Conservation (phyloP, 2,329 filamentous ascomycete genomes). For the Nannizziopsis barbatae region DNA sequence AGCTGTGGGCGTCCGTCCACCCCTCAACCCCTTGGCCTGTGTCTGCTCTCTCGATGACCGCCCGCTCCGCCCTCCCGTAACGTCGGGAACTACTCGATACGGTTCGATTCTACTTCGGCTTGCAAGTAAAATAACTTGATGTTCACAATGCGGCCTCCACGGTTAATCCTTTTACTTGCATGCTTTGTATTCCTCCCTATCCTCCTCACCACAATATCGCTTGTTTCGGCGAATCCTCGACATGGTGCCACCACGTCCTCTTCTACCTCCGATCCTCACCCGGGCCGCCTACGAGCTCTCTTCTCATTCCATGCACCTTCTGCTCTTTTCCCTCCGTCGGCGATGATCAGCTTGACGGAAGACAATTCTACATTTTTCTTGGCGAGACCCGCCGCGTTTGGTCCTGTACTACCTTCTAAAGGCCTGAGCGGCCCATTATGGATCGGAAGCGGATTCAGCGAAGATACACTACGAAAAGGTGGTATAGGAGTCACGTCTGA, state of each 20-base stretch:
- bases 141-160: slow-evolving; percentile 37
- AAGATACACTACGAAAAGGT: slow-evolving; percentile 57
- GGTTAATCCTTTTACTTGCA: slow-evolving; percentile 36
- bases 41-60: slow-evolving; percentile 3
- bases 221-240: slow-evolving; percentile 31
- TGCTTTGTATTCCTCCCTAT: slow-evolving; percentile 40
- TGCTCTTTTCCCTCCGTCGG: slow-evolving; percentile 86
- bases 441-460: slow-evolving; percentile 85
- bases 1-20: background rate
- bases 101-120: slow-evolving; percentile 12
- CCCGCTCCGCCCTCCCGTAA: background rate
- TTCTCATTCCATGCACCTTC: slow-evolving; percentile 66
- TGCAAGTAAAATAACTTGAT: slow-evolving; percentile 6
- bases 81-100: slow-evolving; percentile 2
- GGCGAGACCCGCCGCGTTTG: slow-evolving; percentile 85
- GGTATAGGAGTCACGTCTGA: slow-evolving; percentile 46
- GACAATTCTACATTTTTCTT: slow-evolving; percentile 98
- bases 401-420: slow-evolving; percentile 59
- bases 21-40: background rate
- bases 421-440: slow-evolving; percentile 84
- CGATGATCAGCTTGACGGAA: slow-evolving; percentile 89
- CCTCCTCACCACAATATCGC: slow-evolving; percentile 38
- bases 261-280: slow-evolving; percentile 24
- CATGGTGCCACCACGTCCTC: slow-evolving; percentile 29
- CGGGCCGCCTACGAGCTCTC: slow-evolving; percentile 44